phyloP scores from a whole-genome alignment of 139 green algal genomes.

The Chlamydomonas sp. region DNA sequence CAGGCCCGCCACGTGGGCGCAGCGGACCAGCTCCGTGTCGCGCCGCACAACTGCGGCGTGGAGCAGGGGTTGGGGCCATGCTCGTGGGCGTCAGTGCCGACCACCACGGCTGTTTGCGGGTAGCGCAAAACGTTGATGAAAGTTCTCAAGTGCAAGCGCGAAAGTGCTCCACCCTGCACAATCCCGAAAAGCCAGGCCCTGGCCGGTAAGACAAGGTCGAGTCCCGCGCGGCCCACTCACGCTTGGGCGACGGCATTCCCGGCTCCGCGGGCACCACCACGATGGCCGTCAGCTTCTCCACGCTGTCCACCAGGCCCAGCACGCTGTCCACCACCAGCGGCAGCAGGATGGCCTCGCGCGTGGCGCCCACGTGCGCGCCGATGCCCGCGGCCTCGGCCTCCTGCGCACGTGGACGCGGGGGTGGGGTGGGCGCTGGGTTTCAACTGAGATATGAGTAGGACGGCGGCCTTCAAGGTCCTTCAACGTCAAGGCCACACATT shows the following conservation, averaged over 20 bases:
- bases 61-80: too few species aligned
- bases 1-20: not conserved
- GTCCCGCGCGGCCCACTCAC: not conserved
- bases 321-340: conserved; percentile 73
- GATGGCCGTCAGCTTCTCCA: conserved; percentile 70
- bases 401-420: not conserved
- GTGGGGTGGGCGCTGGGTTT: too few species aligned
- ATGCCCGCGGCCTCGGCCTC: conserved; percentile 27
- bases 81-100: too few species aligned
- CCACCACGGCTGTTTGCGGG: too few species aligned
- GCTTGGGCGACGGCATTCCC: conserved; percentile 30
- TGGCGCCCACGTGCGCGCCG: conserved; percentile 2
- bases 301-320: conserved; percentile 59
- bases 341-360: conserved; percentile 56
- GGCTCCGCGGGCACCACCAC: conserved; percentile 41
- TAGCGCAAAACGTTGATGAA: too few species aligned
- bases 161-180: too few species aligned
- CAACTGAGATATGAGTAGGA: too few species aligned
- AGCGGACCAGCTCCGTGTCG: conserved; percentile 3
- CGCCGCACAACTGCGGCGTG: not conserved
- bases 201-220: not conserved
- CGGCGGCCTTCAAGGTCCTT: not conserved
- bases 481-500: too few species aligned
- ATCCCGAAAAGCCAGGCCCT: too few species aligned
- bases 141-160: too few species aligned